Evolutionary conservation across 192 early-diverging fungal species (phyloP), one percentile per base, ranked within the genome.

Genomic region (Coemansia erecta): DNA sequence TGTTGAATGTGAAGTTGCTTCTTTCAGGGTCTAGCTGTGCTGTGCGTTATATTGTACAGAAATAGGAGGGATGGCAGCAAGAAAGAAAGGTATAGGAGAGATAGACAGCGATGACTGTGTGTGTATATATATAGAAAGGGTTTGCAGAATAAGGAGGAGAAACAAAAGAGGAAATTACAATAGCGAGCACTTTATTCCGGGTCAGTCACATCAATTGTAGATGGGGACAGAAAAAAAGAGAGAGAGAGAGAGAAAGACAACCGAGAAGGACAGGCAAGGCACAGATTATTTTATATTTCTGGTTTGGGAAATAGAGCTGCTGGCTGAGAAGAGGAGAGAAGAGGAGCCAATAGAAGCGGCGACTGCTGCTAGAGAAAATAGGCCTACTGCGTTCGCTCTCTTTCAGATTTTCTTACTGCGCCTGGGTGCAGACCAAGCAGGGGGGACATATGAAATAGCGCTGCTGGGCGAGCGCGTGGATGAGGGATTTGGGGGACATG

Each of bases 321-420:
- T 43, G 8, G 42, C 14, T 15, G 8, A 15, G 1, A 40, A 37
- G 22, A 52, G 5, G 50, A 41, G 21, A 22, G 40, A 42, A 41
- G 39, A 42, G 53, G 40, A 8, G 22, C 46, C 46, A 48, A 48
- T 48, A 23, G 22, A 48, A 48, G 11, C 21, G 22, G 21, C 21
- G 46, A 37, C 13, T 53, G 24, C 42, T 13, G 24, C 17, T 18
- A 35, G 28, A 37, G n/a, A 53, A 31, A 28, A 31, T 53, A n/a
- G 24, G 13, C 21, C 44, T 46, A 46, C 46, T 48, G 46, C 26
- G 26, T 26, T 26, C 4, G 26, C 26, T 26, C 46, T 22, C 24
- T 24, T 48, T 48, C 18, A 24, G 46, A 48, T 48, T 48, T 19
- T 19, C 7, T 11, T 48, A 48, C 46, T 48, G 46, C 46, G 46